These are phyloP conservation scores for Monosporascus sp. DNA, from an alignment of 2,329 filamentous ascomycete species.

Conservation along the genomic window DNA sequence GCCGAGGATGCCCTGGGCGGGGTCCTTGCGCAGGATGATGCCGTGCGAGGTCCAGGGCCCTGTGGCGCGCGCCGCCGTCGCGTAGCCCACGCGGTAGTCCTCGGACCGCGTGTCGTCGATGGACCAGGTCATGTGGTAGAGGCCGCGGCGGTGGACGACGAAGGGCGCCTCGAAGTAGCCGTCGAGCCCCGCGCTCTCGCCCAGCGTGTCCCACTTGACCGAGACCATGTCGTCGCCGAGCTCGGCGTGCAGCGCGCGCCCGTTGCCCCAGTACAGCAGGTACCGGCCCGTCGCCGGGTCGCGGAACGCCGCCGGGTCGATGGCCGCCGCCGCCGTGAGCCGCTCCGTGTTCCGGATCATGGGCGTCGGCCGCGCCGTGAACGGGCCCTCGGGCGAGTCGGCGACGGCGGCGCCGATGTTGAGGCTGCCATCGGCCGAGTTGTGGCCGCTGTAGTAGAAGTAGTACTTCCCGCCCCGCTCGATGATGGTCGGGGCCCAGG, in stretches of 20 bases:
- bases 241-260: constrained; percentile 33
- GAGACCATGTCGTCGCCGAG: constrained; percentile 38
- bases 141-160: constrained; percentile 35
- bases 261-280: constrained; percentile 58
- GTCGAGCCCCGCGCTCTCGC: constrained; percentile 28
- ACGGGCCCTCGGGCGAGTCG: constrained; percentile 52
- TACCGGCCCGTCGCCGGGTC: constrained; percentile 51
- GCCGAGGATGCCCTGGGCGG: constrained; percentile 33
- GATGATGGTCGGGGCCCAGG: constrained; percentile 60
- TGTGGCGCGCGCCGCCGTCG: constrained; percentile 28
- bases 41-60: constrained; percentile 40
- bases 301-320: constrained; percentile 56
- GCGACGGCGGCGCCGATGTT: constrained; percentile 56
- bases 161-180: constrained; percentile 38
- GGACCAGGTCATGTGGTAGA: constrained; percentile 42
- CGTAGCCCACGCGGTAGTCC: constrained; percentile 41
- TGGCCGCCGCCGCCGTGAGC: constrained; percentile 34
- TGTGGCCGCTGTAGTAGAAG: constrained; percentile 51
- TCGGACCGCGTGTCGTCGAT: constrained; percentile 39
- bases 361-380: constrained; percentile 43
- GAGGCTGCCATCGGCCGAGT: constrained; percentile 47
- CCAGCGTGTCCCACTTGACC: constrained; percentile 29
- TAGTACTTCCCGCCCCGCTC: constrained; percentile 56
- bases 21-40: constrained; percentile 35
- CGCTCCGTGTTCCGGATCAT: constrained; percentile 49